Evolutionary conservation across 176 grass and related monocot genomes (phyloP).

Genomic region (Oryza longistaminata): DNA sequence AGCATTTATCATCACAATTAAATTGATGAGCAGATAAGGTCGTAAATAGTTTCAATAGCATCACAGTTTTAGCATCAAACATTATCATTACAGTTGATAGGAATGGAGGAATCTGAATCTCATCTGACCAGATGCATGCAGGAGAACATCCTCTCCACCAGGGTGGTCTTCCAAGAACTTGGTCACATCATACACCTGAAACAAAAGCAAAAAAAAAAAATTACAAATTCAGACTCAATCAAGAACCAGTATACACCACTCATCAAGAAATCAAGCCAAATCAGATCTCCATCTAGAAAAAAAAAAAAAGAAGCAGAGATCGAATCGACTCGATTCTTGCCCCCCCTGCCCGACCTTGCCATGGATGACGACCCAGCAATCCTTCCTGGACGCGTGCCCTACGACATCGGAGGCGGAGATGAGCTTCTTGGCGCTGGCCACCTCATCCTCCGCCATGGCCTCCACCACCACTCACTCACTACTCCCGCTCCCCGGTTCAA

Average conservation of each 20-base stretch:
- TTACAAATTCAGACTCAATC: neutral
- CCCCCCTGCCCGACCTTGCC: conserved; percentile 54
- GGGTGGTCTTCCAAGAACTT: conserved; percentile 80
- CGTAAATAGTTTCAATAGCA: too few species aligned
- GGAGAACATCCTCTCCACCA: conserved; percentile 72
- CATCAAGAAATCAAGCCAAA: neutral
- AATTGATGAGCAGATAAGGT: neutral
- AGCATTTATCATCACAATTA: neutral
- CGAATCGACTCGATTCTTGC: neutral
- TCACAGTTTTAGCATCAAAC: too few species aligned
- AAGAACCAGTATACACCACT: neutral
- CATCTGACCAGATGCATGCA: conserved; percentile 65
- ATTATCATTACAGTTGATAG: neutral
- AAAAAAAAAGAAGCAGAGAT: neutral
- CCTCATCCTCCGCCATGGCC: conserved; percentile 40
- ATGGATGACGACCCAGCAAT: conserved; percentile 77
- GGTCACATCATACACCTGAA: conserved; percentile 85
- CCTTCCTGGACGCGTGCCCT: conserved; percentile 57
- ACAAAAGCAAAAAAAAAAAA: neutral
- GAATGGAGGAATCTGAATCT: neutral
- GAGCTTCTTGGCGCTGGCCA: conserved; percentile 35
- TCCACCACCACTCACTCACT: neutral
- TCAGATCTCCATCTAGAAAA: conserved; percentile 17
- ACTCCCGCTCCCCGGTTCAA: too few species aligned
- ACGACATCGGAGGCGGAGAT: conserved; percentile 48